Evolutionary conservation across 1,284 basidiomycete genomes (phyloP), one percentile per base, ranked within the genome.

Genomic region (Moniliophthora roreri): DNA sequence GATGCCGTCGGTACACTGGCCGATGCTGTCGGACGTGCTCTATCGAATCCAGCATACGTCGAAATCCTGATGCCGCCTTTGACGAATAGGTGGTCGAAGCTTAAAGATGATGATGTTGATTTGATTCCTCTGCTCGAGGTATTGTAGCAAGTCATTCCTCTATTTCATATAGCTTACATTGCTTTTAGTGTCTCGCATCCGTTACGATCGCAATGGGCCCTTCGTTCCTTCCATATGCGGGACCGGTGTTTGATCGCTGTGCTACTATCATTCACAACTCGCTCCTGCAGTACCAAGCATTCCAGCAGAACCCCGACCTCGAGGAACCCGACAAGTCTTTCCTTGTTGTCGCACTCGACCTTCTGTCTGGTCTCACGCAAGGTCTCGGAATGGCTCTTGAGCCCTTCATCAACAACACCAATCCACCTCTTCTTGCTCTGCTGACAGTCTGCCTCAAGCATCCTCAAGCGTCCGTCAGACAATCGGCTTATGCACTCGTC

Each of bases 1-100:
- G 97, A 99, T 67, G 97, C 97, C 11, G 89, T 99, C 53, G 96
- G 97, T 4, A 99, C 97, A 1, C 78, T 99, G 15, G 97, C 97
- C 2, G 97, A 99, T 67, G 93, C 95, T 13, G 96, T 99, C 36
- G 95, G 95, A 7, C 69, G 84, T 40, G 91, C 93, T 5, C 74
- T 99, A 55, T 90, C 93, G 64, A 90, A 91, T 62, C 84, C 92
- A 1, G 77, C 85, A 16, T 96, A 91, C 66, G 89, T 99, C 54
- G 91, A 98, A 52, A 95, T 98, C 57, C 75, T 99, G 60, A 97
- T 99, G 95, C 95, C 95, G 4, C 92, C 96, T 44, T 76, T 99
- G 57, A 91, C 94, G 48, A 83, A 84, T 57, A 86, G 91, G 63
- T 99, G 97, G 97, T 76, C 87, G 35, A 88, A 88, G 63, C 74